Evolutionary conservation across 2,329 filamentous ascomycete genomes (phyloP).

Genomic region (Botrytis squamosa): DNA sequence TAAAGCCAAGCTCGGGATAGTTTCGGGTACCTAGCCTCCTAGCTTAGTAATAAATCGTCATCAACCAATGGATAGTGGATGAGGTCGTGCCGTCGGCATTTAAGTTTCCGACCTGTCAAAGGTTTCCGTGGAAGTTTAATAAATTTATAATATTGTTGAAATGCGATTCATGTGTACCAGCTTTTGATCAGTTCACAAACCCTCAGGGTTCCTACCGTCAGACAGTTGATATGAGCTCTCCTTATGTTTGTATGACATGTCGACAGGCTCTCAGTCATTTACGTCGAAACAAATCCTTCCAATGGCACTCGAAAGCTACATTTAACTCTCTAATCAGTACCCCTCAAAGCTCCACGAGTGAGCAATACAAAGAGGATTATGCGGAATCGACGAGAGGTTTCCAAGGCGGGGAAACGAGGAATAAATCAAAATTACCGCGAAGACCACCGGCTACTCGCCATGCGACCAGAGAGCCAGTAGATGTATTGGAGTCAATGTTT

Average conservation of each 20-base stretch:
- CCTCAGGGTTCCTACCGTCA: not conserved
- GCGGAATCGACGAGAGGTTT: not conserved
- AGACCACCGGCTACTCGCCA: not conserved
- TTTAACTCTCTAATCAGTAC: constrained; percentile 29
- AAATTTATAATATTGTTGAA: constrained; percentile 3
- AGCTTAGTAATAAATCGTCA: constrained; percentile 2
- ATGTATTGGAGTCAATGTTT: constrained; percentile 39
- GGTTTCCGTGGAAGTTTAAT: not conserved
- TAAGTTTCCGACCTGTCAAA: not conserved
- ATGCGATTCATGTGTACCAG: not conserved
- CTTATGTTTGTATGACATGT: constrained; percentile 37
- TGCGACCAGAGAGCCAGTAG: constrained; percentile 25
- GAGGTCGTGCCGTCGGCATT: not conserved
- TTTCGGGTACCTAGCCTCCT: not conserved
- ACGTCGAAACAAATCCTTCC: constrained; percentile 22
- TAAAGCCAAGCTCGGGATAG: not conserved
- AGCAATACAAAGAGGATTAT: constrained; percentile 13
- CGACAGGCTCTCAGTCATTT: constrained; percentile 30
- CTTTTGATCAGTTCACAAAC: not conserved
- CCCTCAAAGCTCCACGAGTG: constrained; percentile 2
- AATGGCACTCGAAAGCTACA: constrained; percentile 32
- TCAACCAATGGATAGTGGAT: not conserved
- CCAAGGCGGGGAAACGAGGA: not conserved
- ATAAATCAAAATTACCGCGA: not conserved
- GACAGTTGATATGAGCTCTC: constrained; percentile 31